Percentiles rank a stretch among this genome's conserved stretches.
Evolutionary conservation across 345 rosid species (phyloP).

Genomic region (Citrus australasica): DNA sequence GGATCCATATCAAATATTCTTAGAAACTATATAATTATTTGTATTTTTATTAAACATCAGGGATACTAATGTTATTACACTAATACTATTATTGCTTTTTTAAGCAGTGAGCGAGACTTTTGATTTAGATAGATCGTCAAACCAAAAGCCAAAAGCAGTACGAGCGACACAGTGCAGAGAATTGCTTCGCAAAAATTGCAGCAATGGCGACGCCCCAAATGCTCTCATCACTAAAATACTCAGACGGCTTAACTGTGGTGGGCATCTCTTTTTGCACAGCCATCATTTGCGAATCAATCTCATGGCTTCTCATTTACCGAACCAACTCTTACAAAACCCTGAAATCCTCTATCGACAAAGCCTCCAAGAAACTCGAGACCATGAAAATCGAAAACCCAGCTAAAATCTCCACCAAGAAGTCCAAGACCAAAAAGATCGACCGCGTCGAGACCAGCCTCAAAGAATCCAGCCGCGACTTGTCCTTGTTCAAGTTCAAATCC

Average conservation of each 20-base stretch:
- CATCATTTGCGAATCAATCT: constrained; percentile 86
- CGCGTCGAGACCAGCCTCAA: constrained; percentile 92
- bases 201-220: constrained; percentile 17
- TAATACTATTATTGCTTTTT: no score
- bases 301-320: constrained; percentile 97
- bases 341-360: no score
- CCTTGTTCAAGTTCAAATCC: constrained; percentile 84
- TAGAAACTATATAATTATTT: no score
- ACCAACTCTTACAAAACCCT: constrained; percentile 30
- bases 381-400: no score
- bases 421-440: constrained; percentile 93
- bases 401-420: constrained; percentile 60
- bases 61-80: no score
- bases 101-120: no score
- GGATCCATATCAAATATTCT: no score
- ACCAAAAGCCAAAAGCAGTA: no score
- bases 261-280: constrained; percentile 95
- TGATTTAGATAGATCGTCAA: no score
- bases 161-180: no score
- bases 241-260: constrained; percentile 84
- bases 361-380: no score
- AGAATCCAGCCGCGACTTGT: constrained; percentile 51
- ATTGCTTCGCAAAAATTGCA: not conserved
- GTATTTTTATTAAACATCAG: no score
- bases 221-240: constrained; percentile 63